A percentile compares a stretch with the other conserved stretches of the same genome.
Conservation (phyloP, 768 basidiomycete species). For the Auriscalpium vulgare region DNA sequence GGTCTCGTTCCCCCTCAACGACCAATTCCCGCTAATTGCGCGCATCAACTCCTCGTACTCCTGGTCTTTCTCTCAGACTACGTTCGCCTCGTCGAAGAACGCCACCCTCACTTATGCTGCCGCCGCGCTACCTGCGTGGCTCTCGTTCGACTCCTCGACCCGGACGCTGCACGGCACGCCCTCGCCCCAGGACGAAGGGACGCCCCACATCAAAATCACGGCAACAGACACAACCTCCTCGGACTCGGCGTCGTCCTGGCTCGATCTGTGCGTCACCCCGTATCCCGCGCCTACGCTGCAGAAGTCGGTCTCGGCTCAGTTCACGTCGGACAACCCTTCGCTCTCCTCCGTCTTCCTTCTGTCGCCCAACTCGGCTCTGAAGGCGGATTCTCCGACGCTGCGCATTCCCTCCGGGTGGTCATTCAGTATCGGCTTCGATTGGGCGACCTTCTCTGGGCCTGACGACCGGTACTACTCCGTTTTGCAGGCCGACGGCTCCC, state of each 20-base stretch:
- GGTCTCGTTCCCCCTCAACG: constrained; percentile 52
- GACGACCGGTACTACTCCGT: constrained; percentile 56
- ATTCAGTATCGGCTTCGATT: constrained; percentile 80
- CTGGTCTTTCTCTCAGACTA: constrained; percentile 60
- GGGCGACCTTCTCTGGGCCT: constrained; percentile 47
- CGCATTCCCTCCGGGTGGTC: constrained; percentile 80
- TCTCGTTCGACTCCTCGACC: constrained; percentile 55
- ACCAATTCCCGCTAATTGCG: constrained; percentile 75
- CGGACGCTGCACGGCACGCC: constrained; percentile 69
- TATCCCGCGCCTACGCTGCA: constrained; percentile 46
- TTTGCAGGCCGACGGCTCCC: constrained; percentile 55
- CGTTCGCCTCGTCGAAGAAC: constrained; percentile 50
- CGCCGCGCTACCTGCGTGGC: constrained; percentile 63
- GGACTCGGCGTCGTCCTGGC: constrained; percentile 38
- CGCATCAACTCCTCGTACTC: constrained; percentile 53
- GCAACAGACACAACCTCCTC: constrained; percentile 46
- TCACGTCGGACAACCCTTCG: constrained; percentile 48
- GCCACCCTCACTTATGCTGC: constrained; percentile 43
- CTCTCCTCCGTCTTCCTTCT: constrained; percentile 73
- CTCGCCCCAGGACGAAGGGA: constrained; percentile 50
- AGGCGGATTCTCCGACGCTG: constrained; percentile 43
- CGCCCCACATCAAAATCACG: constrained; percentile 49
- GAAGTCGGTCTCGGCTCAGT: constrained; percentile 50
- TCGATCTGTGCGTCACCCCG: constrained; percentile 51
- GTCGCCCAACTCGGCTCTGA: constrained; percentile 49